Evolutionary conservation across 371 early-diverging fungal genomes (phyloP).

Genomic region (Mucor irregularis): DNA sequence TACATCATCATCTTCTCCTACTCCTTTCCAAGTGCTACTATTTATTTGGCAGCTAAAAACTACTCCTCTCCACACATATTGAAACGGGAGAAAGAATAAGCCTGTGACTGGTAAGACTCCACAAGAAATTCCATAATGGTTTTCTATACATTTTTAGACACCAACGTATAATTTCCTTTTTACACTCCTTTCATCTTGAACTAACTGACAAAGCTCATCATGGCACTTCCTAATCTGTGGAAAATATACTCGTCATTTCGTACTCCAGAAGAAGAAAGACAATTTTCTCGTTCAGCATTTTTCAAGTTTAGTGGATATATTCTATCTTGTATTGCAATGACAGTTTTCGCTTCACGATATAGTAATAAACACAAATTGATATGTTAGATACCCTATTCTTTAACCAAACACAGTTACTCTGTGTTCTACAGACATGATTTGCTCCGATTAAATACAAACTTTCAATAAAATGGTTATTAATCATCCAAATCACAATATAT

Average conservation of each 20-base stretch:
- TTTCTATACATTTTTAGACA: not conserved
- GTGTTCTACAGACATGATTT: constrained; percentile 1
- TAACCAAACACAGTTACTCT: constrained; percentile 9
- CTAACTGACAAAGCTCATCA: no score
- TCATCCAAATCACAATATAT: not conserved
- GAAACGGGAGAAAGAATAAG: no score
- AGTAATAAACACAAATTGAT: constrained; percentile 31
- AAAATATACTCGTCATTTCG: constrained; percentile 76
- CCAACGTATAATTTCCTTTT: not conserved
- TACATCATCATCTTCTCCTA: not conserved
- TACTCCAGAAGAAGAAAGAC: constrained; percentile 76
- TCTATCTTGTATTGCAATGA: constrained; percentile 69
- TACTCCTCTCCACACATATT: no score
- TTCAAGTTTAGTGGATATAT: constrained; percentile 79
- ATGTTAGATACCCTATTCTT: not conserved
- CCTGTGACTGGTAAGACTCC: no score
- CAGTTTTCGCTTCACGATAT: constrained; percentile 56
- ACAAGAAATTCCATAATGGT: no score
- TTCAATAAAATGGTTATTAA: no score
- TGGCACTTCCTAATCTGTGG: constrained; percentile 72
- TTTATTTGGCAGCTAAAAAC: no score
- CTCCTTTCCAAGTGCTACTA: no score
- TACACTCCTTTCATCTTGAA: not conserved
- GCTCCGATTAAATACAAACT: not conserved
- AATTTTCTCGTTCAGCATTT: constrained; percentile 74